Conservation (phyloP, 306 rosid species). For the Vigna mungo region DNA sequence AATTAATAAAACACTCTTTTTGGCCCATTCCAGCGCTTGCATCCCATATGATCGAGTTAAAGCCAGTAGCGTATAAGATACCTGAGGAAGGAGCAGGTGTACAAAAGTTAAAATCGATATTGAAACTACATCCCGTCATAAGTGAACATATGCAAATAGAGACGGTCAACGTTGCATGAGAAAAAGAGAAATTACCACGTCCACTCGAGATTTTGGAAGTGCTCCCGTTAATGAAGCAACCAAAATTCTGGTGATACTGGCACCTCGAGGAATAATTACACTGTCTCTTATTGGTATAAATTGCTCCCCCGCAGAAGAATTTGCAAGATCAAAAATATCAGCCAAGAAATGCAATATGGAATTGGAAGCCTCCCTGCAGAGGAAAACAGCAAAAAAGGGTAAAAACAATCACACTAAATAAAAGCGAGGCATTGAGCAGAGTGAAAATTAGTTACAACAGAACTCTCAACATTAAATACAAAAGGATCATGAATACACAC, state of each 20-base stretch:
- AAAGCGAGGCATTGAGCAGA: slow-evolving; percentile 6
- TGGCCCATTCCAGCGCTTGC: slow-evolving; percentile 88
- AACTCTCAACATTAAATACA: slow-evolving; percentile 17
- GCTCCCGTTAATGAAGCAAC: slow-evolving; percentile 94
- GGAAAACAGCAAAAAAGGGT: slow-evolving; percentile 35
- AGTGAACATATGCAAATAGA: slow-evolving; percentile 3
- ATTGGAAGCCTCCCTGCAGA: slow-evolving; percentile 93
- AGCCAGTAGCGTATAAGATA: slow-evolving; percentile 77
- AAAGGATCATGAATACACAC: not conserved
- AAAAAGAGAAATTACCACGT: slow-evolving; percentile 62
- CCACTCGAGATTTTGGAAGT: slow-evolving; percentile 90
- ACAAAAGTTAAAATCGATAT: slow-evolving; percentile 18
- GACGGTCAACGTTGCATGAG: not conserved
- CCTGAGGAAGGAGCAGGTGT: slow-evolving; percentile 58
- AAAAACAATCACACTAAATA: slow-evolving; percentile 31
- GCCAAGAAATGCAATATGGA: slow-evolving; percentile 95
- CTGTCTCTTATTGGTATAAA: slow-evolving; percentile 75
- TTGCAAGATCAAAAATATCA: slow-evolving; percentile 85
- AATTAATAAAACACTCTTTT: slow-evolving; percentile 70
- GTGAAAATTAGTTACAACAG: not conserved
- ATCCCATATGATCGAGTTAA: slow-evolving; percentile 75
- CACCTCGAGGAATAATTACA: slow-evolving; percentile 84
- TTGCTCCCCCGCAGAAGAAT: slow-evolving; percentile 63
- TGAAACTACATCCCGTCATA: not conserved
- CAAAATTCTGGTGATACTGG: slow-evolving; percentile 77